Conservation (phyloP, 208 protist genomes). For the Herpetomonas muscarum region DNA sequence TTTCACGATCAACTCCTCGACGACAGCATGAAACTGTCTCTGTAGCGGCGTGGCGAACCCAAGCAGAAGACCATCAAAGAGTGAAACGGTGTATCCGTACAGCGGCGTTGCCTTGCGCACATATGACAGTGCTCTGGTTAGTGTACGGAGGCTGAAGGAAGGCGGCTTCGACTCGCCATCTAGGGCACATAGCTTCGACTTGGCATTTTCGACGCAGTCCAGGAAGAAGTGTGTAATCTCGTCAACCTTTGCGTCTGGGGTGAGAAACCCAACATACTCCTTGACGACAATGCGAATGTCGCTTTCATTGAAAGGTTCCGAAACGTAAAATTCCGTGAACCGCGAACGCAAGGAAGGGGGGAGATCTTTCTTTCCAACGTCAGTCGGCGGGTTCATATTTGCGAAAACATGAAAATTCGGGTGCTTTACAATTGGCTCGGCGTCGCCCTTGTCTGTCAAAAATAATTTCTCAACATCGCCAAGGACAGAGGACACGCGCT, state of each 20-base stretch:
- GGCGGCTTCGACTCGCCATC: slow-evolving; percentile 92
- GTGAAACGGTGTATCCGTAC: slow-evolving; percentile 94
- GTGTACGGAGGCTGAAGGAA: slow-evolving; percentile 97
- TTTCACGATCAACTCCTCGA: slow-evolving; percentile 88
- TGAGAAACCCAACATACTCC: slow-evolving; percentile 84
- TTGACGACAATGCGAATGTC: slow-evolving; percentile 94
- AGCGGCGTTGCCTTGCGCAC: slow-evolving; percentile 73
- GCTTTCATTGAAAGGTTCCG: slow-evolving; percentile 91
- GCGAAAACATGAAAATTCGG: slow-evolving; percentile 99
- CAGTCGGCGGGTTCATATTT: slow-evolving; percentile 99
- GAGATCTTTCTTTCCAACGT: slow-evolving; percentile 99
- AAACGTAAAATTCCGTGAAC: slow-evolving; percentile 99
- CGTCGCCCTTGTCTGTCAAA: slow-evolving; percentile 66
- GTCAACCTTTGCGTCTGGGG: slow-evolving; percentile 77
- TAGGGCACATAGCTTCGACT: slow-evolving; percentile 87
- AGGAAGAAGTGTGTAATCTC: slow-evolving; percentile 96
- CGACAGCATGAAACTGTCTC: slow-evolving; percentile 69
- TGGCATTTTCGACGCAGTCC: slow-evolving; percentile 79
- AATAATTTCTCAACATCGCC: slow-evolving; percentile 89
- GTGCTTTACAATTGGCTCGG: slow-evolving; percentile 83
- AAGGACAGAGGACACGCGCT: slow-evolving; percentile 94
- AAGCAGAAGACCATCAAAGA: slow-evolving; percentile 96
- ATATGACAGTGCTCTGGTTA: slow-evolving; percentile 96
- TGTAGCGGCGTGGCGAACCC: slow-evolving; percentile 96
- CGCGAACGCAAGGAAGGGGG: slow-evolving; percentile 90